Evolutionary conservation across 495 filamentous ascomycete species (phyloP), one percentile per base, ranked within the genome.

Genomic region (Xylaria scruposa): DNA sequence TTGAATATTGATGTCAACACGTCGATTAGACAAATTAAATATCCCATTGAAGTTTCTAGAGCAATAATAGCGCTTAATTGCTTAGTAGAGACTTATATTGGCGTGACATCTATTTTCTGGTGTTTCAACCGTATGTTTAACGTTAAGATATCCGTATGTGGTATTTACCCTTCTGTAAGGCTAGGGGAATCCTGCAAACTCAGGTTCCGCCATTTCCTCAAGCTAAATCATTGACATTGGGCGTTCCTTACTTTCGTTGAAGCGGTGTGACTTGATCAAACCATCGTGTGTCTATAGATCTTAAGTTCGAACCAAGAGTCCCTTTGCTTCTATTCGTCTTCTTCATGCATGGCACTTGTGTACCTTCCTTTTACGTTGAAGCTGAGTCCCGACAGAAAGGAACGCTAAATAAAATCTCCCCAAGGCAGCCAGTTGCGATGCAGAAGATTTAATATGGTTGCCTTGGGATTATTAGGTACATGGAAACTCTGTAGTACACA

Each of bases 281-380:
- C 15, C 1, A 46, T 44, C 29, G 3, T 59, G 19, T 29, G 67
- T 47, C 36, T 33, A 19, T 53, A 17, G 29, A 24, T 46, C 17
- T 40, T 53, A 49, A 31, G 15, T 7, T 67, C 17, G n/a, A 19
- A 46, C 47, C 2, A 38, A 5, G 29, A 24, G 12, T 26, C 42
- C 3, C 31, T 36, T 26, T 29, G 10, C 29, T 56, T 44, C 4
- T 3, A 42, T 67, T 56, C 33, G 44, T 7, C 31, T 42, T 21
- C 49, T 44, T 29, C 9, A 44, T 67, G 38, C 53, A 68, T 29
- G 24, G 31, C 4, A 68, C 33, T 40, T 68, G 7, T 4, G n/a
- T 17, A n/a, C 38, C 67, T 68, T 68, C 67, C 51, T 59, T 0
- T 59, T 68, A 24, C 40, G 38, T 44, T 31, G 47, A 47, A n/a